These are phyloP conservation scores for Salix brachista DNA, from an alignment of 345 rosid species.

Conservation along the genomic window DNA sequence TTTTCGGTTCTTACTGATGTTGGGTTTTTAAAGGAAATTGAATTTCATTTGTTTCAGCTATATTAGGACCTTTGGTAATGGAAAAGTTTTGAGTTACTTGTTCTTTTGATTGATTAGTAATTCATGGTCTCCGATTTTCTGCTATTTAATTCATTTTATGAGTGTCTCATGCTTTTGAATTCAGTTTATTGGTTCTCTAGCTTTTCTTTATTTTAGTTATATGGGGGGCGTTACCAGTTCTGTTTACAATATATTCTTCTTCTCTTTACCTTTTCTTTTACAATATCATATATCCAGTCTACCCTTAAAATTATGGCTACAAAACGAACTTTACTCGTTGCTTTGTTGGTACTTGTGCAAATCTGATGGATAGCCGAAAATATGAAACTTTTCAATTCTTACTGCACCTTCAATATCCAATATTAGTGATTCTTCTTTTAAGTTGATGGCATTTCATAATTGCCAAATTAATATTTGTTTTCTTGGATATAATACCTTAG, in stretches of 20 bases:
- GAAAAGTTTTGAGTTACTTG: not conserved
- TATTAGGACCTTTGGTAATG: not conserved
- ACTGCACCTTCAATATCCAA: not conserved
- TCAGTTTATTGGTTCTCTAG: not conserved
- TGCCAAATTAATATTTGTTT: not conserved
- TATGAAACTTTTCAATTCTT: not conserved
- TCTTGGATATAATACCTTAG: not conserved
- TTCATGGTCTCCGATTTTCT: not conserved
- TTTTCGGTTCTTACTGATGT: not conserved
- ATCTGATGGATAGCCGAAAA: not conserved
- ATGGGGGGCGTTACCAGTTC: not conserved
- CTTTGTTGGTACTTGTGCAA: not conserved
- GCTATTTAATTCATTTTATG: not conserved
- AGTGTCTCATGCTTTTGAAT: not conserved
- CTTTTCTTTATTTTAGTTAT: not conserved
- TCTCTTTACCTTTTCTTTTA: not conserved
- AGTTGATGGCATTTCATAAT: not conserved
- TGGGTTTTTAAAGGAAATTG: not conserved
- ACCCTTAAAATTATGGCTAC: not conserved
- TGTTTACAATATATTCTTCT: not conserved
- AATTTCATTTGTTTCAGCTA: not conserved
- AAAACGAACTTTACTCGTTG: not conserved
- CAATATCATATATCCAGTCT: not conserved
- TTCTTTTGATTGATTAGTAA: not conserved
- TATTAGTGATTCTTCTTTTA: not conserved